A percentile compares a stretch with the other conserved stretches of the same genome.
Conservation (phyloP, 345 rosid species). For the Physaria fendleri region DNA sequence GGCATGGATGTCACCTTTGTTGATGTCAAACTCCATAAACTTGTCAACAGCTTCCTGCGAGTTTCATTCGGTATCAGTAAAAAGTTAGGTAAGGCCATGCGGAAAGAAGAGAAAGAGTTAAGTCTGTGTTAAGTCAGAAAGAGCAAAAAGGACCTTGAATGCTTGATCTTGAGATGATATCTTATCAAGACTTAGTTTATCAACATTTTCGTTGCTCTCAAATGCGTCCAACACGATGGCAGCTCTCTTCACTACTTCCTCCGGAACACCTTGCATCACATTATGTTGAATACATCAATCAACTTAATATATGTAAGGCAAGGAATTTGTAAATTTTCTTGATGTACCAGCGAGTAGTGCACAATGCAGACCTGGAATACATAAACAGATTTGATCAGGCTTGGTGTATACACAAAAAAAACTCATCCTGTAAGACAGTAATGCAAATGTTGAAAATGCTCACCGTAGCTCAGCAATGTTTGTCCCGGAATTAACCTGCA, state of each 20-base stretch:
- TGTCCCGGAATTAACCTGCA: slow-evolving; percentile 85
- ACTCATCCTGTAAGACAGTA: slow-evolving; percentile 11
- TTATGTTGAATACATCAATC: background rate
- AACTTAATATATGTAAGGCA: background rate
- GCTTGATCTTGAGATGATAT: slow-evolving; percentile 59
- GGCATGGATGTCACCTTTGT: slow-evolving; percentile 45
- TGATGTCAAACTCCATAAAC: slow-evolving; percentile 54
- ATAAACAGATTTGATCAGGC: slow-evolving; percentile 5
- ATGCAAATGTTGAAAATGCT: slow-evolving; percentile 14
- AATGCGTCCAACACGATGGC: slow-evolving; percentile 47
- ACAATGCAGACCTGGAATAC: slow-evolving; percentile 74
- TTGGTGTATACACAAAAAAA: background rate
- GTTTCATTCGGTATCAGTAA: slow-evolving; percentile 1
- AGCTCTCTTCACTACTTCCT: slow-evolving; percentile 78
- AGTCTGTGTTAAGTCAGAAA: background rate
- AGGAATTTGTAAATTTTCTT: background rate
- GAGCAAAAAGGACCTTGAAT: slow-evolving; percentile 44
- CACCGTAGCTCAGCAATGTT: slow-evolving; percentile 81
- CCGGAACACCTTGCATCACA: slow-evolving; percentile 64
- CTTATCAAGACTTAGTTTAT: slow-evolving; percentile 47
- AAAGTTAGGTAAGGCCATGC: background rate
- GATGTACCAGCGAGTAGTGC: slow-evolving; percentile 73
- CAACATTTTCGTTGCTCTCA: slow-evolving; percentile 42
- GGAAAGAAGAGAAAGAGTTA: background rate
- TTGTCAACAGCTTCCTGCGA: slow-evolving; percentile 66